Percentiles rank a stretch among this genome's conserved stretches.
Conservation (phyloP, 352 stramenopile genomes). For the Phytophthora ohioensis region DNA sequence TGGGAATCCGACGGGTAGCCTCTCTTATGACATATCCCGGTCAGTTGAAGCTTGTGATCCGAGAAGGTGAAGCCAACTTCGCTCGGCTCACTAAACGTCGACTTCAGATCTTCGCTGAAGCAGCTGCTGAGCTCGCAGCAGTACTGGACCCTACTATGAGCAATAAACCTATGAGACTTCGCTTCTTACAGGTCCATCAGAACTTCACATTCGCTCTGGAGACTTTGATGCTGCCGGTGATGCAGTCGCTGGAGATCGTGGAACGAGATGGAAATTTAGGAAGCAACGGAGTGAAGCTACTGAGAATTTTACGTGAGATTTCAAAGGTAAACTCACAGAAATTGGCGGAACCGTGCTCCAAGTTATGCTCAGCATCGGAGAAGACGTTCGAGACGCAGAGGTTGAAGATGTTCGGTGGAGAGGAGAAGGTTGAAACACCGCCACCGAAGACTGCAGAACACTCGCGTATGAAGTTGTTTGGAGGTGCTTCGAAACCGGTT, state of each 20-base stretch:
- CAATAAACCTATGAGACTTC: slow-evolving; percentile 43
- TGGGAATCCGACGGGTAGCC: slow-evolving; percentile 56
- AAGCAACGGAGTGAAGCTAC: slow-evolving; percentile 52
- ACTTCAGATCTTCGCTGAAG: slow-evolving; percentile 74
- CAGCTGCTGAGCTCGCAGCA: slow-evolving; percentile 56
- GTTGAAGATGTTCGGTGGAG: slow-evolving; percentile 51
- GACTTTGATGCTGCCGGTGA: slow-evolving; percentile 65
- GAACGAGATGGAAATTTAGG: slow-evolving; percentile 54
- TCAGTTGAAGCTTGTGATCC: slow-evolving; percentile 78
- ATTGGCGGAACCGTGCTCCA: slow-evolving; percentile 43
- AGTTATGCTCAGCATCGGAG: slow-evolving; percentile 48
- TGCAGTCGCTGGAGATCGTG: slow-evolving; percentile 64
- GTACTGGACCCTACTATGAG: slow-evolving; percentile 44
- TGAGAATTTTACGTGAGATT: slow-evolving; percentile 56
- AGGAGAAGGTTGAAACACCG: slow-evolving; percentile 8
- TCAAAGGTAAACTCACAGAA: slow-evolving; percentile 44
- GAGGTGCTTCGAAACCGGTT: slow-evolving; percentile 22
- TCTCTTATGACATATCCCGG: slow-evolving; percentile 77
- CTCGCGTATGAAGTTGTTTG: slow-evolving; percentile 32
- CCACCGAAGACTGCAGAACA: slow-evolving; percentile 18
- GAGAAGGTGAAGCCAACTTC: slow-evolving; percentile 84
- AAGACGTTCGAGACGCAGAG: slow-evolving; percentile 66
- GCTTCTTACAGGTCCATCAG: slow-evolving; percentile 70
- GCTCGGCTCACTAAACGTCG: slow-evolving; percentile 73
- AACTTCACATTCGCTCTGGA: slow-evolving; percentile 77